phyloP scores from a whole-genome alignment of 805 yeast species.

The Jamesozyma piceae region DNA sequence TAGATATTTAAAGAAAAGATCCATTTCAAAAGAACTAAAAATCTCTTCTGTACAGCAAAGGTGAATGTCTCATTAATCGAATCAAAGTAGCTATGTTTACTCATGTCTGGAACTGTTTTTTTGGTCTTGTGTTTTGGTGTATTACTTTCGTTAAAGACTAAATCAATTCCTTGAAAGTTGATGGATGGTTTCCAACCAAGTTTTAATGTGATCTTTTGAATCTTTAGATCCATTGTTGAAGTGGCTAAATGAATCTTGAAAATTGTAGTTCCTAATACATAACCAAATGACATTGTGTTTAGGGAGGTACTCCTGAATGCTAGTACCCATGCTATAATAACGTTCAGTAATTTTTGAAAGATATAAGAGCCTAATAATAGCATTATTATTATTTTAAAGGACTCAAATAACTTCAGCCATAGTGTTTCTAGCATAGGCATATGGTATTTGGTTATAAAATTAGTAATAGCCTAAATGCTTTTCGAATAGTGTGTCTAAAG shows the following conservation, averaged over 20 bases:
- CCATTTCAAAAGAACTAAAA: conserved; percentile 9
- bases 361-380: conserved; percentile 1
- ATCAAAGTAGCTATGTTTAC: conserved; percentile 1
- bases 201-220: conserved; percentile 13
- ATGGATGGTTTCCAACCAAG: conserved; percentile 16
- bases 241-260: conserved; percentile 9
- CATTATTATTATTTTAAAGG: neutral
- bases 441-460: no score
- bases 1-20: conserved; percentile 11
- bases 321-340: conserved; percentile 1
- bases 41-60: conserved; percentile 7
- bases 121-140: neutral
- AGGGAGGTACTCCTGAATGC: conserved; percentile 4
- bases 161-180: conserved; percentile 12
- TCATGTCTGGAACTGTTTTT: neutral
- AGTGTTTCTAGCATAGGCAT: conserved; percentile 1
- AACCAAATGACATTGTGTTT: conserved; percentile 10
- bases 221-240: conserved; percentile 7
- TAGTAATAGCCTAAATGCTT: no score
- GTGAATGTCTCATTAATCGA: conserved; percentile 5
- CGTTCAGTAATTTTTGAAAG: conserved; percentile 2
- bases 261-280: conserved; percentile 14
- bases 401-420: conserved; percentile 2
- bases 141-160: conserved; percentile 6
- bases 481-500: no score